Evolutionary conservation across 1,284 basidiomycete species (phyloP), one percentile per base, ranked within the genome.

Genomic region (Inonotus hispidus): DNA sequence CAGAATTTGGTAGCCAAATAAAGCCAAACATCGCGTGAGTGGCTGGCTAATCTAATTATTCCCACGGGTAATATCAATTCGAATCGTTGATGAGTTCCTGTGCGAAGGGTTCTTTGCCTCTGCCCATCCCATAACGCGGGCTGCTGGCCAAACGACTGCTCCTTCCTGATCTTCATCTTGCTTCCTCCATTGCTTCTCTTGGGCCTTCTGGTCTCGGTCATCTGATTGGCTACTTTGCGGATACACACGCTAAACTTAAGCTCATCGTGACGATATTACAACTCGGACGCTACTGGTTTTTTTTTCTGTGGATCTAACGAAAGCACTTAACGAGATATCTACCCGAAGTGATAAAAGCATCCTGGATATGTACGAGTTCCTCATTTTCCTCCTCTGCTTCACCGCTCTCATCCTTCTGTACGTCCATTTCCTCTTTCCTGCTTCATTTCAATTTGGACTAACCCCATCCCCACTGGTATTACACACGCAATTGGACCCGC

Each of bases 321-420:
- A n/a, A 10, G 41, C 16, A 2, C 1, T 39, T 13, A 39, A 6
- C 10, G 29, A 37, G 11, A 13, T 53, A 35, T 16, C n/a, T 29
- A 19, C 14, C 41, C 14, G 14, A 14, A 7, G 7, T 16, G 16
- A 43, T 7, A 16, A 19, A 43, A n/a, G 41, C 16, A 19, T 7
- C 41, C 6, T 16, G 25, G 19, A 54, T 13, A 45, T 29, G 32
- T 23, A n/a, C 19, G 52, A 53, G 10, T 60, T 60, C 50, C 25
- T 60, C 53, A 38, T 49, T 11, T 60, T 60, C 23, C 16, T 60
- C 3, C 52, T 60, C 19, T 67, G 64, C 10, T 16, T 69, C 41
- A 65, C 60, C 41, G 66, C 67, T 19, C 56, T 69, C 19, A 65
- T 67, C 16, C 60, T 72, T 23, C 62, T 71, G 71, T 71, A 60